Evolutionary conservation across 345 rosid species (phyloP), one percentile per base, ranked within the genome.

Genomic region (Salix dunnii): DNA sequence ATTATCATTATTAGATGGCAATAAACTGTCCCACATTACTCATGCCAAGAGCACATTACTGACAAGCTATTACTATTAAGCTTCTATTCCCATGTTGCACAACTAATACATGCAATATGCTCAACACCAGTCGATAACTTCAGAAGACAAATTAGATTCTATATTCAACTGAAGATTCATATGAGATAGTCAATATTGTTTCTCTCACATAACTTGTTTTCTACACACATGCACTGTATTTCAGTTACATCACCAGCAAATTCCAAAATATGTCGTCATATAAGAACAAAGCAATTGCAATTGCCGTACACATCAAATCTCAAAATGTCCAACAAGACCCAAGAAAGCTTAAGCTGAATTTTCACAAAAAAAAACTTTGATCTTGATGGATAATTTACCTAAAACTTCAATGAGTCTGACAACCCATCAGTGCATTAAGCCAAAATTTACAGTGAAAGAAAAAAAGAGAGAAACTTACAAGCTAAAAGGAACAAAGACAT

Each of bases 401-500:
- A n/a, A 33, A n/a, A 21, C 25, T n/a, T 3, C 62, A 55, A n/a
- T n/a, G 23, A 33, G 51, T n/a, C 17, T 66, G 33, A 4, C 12
- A 8, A 27, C 48, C 21, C 21, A 48, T 21, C 2, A 48, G 18
- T 30, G 10, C 10, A 18, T 27, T 33, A 10, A 67, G 14, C 8
- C 62, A 21, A 12, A 53, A 31, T 18, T 6, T 51, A 53, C 61
- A 71, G 30, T 20, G 43, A 40, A 40, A 2, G 43, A 40, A 40
- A 40, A 40, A 40, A 2, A 40, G 43, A 7, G 18, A 38, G 35
- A 25, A 74, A 80, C 97, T 89, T 86, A 95, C 99, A 87, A 30
- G 96, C 83, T 20, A 91, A 76, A 64, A 93, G 90, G 85, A 95
- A 95, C 63, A 95, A 79, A 71, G 82, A 87, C 93, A 91, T 90